phyloP scores from a whole-genome alignment of 129 eudicot species.

The Centaurea solstitialis region DNA sequence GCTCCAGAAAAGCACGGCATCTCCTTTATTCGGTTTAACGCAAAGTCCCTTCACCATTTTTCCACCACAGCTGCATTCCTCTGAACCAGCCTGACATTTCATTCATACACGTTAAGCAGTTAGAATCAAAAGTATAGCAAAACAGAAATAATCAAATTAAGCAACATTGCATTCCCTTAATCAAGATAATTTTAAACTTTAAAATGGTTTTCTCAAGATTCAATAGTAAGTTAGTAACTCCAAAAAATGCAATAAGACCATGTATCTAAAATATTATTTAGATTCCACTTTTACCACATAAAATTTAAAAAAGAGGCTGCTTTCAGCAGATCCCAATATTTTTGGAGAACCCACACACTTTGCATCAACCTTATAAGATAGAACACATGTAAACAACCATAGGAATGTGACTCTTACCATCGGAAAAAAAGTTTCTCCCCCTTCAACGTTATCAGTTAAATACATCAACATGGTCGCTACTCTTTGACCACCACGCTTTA shows the following conservation, averaged over 20 bases:
- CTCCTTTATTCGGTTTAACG: constrained; percentile 91
- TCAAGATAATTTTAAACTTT: background rate
- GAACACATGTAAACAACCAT: background rate
- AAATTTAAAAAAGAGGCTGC: background rate
- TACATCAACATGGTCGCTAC: constrained; percentile 95
- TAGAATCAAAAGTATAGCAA: constrained; percentile 5
- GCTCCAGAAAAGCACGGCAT: constrained; percentile 99
- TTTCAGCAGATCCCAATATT: background rate
- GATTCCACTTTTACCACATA: background rate
- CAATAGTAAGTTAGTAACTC: background rate
- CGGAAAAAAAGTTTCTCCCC: constrained; percentile 95
- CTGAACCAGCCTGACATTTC: constrained; percentile 78
- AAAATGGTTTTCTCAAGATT: background rate
- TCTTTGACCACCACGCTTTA: constrained; percentile 96
- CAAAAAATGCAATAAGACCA: background rate
- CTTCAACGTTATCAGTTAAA: constrained; percentile 87
- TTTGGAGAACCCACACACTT: background rate
- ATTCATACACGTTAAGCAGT: background rate
- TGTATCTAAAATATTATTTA: background rate
- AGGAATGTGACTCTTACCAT: constrained; percentile 47
- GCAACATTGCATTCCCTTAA: background rate
- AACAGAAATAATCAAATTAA: background rate
- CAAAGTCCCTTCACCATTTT: constrained; percentile 77
- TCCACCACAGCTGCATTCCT: constrained; percentile 97
- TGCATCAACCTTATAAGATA: background rate